phyloP scores from a whole-genome alignment of 2,329 filamentous ascomycete species.

The Apiospora arundinis region DNA sequence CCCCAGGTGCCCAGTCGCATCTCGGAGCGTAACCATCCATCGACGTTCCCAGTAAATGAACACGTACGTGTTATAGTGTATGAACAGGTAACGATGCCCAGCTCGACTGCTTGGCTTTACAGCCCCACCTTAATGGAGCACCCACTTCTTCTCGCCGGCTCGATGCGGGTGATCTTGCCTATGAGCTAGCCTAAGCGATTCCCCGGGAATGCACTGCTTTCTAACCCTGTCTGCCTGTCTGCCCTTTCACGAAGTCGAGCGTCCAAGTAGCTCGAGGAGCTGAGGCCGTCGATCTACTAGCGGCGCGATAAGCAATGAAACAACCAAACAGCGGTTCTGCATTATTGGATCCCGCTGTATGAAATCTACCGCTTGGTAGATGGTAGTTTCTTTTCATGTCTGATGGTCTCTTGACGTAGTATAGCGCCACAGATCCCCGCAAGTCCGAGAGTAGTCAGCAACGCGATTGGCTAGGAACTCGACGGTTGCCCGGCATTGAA shows the following conservation, averaged over 20 bases:
- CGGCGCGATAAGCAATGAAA: no score
- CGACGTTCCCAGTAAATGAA: not conserved
- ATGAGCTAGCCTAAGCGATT: no score
- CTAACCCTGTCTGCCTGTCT: no score
- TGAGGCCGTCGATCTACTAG: no score
- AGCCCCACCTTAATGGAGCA: not conserved
- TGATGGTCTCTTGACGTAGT: not conserved
- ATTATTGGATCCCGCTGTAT: not conserved
- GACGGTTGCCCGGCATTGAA: not conserved
- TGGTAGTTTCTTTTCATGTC: not conserved
- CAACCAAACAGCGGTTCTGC: not conserved
- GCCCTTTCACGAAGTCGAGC: no score
- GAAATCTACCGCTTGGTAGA: not conserved
- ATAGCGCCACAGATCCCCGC: not conserved
- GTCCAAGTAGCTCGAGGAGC: no score
- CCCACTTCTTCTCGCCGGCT: not conserved
- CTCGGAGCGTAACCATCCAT: conserved; percentile 4
- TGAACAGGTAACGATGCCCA: not conserved
- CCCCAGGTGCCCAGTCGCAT: not conserved
- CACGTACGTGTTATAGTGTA: not conserved
- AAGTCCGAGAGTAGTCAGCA: not conserved
- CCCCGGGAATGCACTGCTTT: no score
- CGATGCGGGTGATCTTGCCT: not conserved
- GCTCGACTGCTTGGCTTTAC: not conserved
- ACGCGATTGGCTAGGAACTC: not conserved